A percentile compares a stretch with the other conserved stretches of the same genome.
phyloP scores from a whole-genome alignment of 441 rosid genomes.

The Populus hybrid region DNA sequence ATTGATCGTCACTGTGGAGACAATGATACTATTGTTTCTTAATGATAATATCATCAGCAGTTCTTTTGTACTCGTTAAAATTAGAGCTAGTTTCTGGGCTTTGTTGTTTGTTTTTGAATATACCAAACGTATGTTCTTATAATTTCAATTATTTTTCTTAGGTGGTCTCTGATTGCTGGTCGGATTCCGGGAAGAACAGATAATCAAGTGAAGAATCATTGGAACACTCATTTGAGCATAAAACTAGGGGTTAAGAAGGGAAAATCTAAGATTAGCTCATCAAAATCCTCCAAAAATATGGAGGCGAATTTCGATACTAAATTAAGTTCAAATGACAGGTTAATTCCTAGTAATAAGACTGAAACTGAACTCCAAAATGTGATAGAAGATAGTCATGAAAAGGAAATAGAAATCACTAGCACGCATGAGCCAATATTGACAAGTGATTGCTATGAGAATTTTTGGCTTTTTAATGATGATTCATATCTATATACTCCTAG shows the following conservation, averaged over 20 bases:
- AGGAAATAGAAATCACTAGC: not conserved
- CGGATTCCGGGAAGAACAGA: conserved; percentile 70
- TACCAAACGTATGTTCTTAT: not conserved
- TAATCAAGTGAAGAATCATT: conserved; percentile 70
- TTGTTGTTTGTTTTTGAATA: not conserved
- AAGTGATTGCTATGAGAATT: conserved; percentile 5
- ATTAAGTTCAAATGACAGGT: not conserved
- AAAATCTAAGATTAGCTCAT: conserved; percentile 8
- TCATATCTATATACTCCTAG: conserved; percentile 14
- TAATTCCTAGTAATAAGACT: not conserved
- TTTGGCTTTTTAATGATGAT: conserved; percentile 21
- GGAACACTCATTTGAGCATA: conserved; percentile 67
- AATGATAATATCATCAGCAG: too few relatives aligned
- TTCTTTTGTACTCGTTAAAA: not conserved
- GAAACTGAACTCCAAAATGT: not conserved
- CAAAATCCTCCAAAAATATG: not conserved
- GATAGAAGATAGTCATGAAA: not conserved
- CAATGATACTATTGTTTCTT: too few relatives aligned
- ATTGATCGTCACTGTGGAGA: too few relatives aligned
- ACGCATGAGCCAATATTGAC: not conserved
- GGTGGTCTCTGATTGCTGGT: conserved; percentile 68
- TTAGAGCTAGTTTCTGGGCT: not conserved
- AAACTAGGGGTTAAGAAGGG: conserved; percentile 28
- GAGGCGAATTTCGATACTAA: not conserved
- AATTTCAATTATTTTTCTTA: not conserved